phyloP scores from a whole-genome alignment of 495 filamentous ascomycete species.

The Aspergillus conjunctus region DNA sequence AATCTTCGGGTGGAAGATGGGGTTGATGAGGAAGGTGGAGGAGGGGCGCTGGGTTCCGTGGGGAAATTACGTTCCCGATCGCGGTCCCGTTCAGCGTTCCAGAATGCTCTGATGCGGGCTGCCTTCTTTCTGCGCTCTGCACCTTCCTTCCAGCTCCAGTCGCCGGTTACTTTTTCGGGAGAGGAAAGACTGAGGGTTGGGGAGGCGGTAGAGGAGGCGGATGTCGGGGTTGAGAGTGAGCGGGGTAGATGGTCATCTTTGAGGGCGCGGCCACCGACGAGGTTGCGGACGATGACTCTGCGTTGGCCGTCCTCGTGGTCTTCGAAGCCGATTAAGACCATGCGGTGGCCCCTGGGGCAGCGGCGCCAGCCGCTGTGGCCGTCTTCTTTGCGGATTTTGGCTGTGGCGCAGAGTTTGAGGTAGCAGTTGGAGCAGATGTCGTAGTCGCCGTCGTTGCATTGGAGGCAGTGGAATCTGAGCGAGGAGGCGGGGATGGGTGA shows the following conservation, averaged over 20 bases:
- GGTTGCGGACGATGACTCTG: conserved; percentile 60
- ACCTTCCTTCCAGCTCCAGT: conserved; percentile 57
- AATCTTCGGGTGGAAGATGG: conserved; percentile 42
- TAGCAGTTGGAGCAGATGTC: conserved; percentile 84
- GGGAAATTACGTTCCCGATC: conserved; percentile 14
- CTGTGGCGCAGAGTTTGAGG: conserved; percentile 56
- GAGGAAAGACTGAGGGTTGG: conserved; percentile 24
- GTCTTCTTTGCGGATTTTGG: conserved; percentile 69
- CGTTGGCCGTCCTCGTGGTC: conserved; percentile 60
- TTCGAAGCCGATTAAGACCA: conserved; percentile 76
- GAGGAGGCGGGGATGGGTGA: conserved; percentile 67
- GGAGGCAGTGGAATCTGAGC: conserved; percentile 73
- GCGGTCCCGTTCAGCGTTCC: conserved; percentile 15
- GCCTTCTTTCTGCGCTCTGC: conserved; percentile 51
- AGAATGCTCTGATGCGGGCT: conserved; percentile 36
- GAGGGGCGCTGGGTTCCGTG: conserved; percentile 22
- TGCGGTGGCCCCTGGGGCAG: conserved; percentile 77
- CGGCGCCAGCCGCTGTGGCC: conserved; percentile 78
- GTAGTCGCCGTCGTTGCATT: conserved; percentile 74
- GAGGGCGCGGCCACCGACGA: conserved; percentile 70
- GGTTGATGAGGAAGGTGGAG: conserved; percentile 16
- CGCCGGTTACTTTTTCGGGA: conserved; percentile 34
- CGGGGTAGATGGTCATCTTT: conserved; percentile 52
- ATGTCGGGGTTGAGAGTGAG: conserved; percentile 11
- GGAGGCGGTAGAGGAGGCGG: conserved; percentile 23